These are phyloP conservation scores for Irpex lacteus DNA, from an alignment of 1,284 basidiomycete genomes.

Conservation along the genomic window DNA sequence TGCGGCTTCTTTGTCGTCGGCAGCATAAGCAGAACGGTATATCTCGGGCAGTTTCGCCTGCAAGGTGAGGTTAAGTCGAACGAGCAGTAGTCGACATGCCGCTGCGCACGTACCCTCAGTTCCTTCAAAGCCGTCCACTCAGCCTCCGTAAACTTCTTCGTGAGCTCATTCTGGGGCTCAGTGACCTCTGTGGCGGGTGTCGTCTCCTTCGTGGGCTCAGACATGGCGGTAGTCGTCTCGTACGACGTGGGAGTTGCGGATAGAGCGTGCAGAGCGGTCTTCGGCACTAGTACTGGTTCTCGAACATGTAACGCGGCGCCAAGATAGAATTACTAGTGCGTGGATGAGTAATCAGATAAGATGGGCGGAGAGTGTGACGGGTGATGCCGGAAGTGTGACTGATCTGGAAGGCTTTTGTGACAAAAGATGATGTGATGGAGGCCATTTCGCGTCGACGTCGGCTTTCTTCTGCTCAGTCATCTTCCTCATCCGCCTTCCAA, in stretches of 20 bases:
- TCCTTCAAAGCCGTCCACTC: slow-evolving; percentile 70
- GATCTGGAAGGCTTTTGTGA: background rate
- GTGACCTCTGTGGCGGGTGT: slow-evolving; percentile 2
- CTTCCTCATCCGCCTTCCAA: background rate
- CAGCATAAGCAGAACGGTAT: slow-evolving; percentile 51
- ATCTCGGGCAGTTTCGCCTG: slow-evolving; percentile 56
- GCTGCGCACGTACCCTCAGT: slow-evolving; percentile 50
- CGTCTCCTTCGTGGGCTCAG: background rate
- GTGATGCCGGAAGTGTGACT: background rate
- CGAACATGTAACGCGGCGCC: background rate
- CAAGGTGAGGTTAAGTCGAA: background rate
- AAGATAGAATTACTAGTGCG: background rate
- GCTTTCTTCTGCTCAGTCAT: slow-evolving; percentile 5
- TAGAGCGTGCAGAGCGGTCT: background rate
- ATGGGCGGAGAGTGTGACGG: background rate
- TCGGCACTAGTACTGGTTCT: background rate
- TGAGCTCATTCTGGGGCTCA: slow-evolving; percentile 68
- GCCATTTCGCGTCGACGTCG: slow-evolving; percentile 2
- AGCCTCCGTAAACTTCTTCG: slow-evolving; percentile 60
- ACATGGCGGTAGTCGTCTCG: background rate
- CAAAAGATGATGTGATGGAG: background rate
- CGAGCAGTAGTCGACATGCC: background rate
- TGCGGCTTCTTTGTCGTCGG: slow-evolving; percentile 49
- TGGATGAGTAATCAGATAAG: background rate
- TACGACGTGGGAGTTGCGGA: background rate